phyloP scores from a whole-genome alignment of 805 yeast species.

The Grigorovia jiainica region DNA sequence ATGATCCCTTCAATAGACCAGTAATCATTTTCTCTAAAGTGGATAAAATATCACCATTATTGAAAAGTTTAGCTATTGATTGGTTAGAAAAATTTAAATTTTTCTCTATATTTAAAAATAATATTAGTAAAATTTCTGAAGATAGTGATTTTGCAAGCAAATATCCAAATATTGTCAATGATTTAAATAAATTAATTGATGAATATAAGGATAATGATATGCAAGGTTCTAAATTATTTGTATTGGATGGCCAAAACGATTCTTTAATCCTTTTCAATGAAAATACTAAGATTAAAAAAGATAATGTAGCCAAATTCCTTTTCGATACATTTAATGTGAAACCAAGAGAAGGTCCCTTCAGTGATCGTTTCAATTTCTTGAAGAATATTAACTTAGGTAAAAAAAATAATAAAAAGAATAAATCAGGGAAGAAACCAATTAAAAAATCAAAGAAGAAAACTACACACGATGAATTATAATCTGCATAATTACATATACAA shows the following conservation, averaged over 20 bases:
- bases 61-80: conserved; percentile 63
- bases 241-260: conserved; percentile 17
- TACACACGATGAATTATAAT: conserved; percentile 11
- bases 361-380: conserved; percentile 17
- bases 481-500: background rate
- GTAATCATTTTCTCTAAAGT: conserved; percentile 47
- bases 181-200: conserved; percentile 10
- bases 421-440: no score
- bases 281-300: conserved; percentile 14
- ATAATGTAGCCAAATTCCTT: conserved; percentile 18
- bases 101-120: conserved; percentile 33
- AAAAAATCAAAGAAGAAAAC: conserved; percentile 5
- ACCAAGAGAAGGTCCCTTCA: conserved; percentile 29
- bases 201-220: conserved; percentile 10
- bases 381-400: conserved; percentile 15
- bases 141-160: conserved; percentile 5
- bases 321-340: conserved; percentile 6
- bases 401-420: conserved; percentile 4
- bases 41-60: conserved; percentile 41
- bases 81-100: conserved; percentile 41
- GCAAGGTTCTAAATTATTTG: conserved; percentile 12
- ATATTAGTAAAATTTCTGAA: conserved; percentile 14
- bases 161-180: conserved; percentile 17
- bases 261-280: conserved; percentile 12
- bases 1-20: conserved; percentile 15